phyloP scores from a whole-genome alignment of 805 yeast species.

The Maudiozyma pseudohumilis region DNA sequence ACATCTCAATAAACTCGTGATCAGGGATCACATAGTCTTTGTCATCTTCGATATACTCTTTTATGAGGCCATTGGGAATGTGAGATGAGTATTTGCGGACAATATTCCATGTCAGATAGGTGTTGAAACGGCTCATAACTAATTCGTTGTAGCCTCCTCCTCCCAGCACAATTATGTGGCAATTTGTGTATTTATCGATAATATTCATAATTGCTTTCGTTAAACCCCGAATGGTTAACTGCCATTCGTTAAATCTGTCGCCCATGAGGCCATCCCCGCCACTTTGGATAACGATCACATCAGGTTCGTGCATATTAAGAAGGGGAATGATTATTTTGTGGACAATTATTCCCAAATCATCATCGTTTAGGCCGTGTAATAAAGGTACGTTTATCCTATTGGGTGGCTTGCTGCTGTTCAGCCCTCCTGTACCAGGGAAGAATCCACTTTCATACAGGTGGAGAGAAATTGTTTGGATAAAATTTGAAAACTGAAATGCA shows the following conservation, averaged over 20 bases:
- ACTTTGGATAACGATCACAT: constrained; percentile 51
- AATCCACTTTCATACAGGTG: constrained; percentile 60
- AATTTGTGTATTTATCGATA: constrained; percentile 19
- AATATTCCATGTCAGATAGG: constrained; percentile 27
- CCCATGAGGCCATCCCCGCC: constrained; percentile 70
- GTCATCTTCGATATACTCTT: constrained; percentile 4
- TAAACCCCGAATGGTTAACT: constrained; percentile 45
- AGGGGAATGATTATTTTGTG: constrained; percentile 36
- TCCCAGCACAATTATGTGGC: constrained; percentile 38
- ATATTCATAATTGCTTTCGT: constrained; percentile 28
- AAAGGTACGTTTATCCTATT: constrained; percentile 48
- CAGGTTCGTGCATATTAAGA: constrained; percentile 34
- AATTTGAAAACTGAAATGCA: constrained; percentile 47
- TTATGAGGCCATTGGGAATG: background rate
- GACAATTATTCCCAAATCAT: constrained; percentile 30
- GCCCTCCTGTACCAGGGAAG: constrained; percentile 60
- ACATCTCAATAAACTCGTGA: constrained; percentile 34
- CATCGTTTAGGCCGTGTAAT: constrained; percentile 45
- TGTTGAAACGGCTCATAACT: constrained; percentile 53
- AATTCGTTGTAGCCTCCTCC: constrained; percentile 70
- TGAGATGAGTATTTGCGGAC: constrained; percentile 6
- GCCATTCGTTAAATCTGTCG: constrained; percentile 62
- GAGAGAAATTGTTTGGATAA: constrained; percentile 51
- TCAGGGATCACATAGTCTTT: constrained; percentile 46
- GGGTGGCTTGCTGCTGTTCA: constrained; percentile 32